phyloP scores from a whole-genome alignment of 108 stramenopile genomes.

The Ochromonas danica region DNA sequence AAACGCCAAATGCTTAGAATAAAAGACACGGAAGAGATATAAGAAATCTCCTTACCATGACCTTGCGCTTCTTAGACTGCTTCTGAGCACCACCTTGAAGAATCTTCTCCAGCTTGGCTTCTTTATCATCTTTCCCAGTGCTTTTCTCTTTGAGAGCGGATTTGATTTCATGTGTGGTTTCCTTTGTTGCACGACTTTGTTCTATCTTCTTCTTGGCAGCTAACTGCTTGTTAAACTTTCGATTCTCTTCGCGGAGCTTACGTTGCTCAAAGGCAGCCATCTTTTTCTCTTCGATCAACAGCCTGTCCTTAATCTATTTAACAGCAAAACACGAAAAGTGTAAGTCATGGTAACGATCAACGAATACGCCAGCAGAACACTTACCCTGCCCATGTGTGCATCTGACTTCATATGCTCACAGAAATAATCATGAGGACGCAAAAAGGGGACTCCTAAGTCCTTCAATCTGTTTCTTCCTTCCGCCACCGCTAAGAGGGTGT shows the following conservation, averaged over 20 bases:
- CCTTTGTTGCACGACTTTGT: conserved; percentile 64
- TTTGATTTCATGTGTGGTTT: not conserved
- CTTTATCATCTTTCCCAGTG: too few relatives aligned
- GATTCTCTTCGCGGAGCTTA: conserved; percentile 71
- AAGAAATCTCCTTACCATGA: conserved; percentile 7
- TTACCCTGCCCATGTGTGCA: conserved; percentile 76
- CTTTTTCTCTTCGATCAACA: conserved; percentile 95
- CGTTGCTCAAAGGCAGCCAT: conserved; percentile 92
- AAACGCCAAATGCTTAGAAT: conserved; percentile 53
- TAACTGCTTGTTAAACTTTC: conserved; percentile 70
- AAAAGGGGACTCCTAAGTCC: conserved; percentile 46
- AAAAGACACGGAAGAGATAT: conserved; percentile 22
- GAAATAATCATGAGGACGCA: conserved; percentile 92
- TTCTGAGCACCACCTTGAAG: not conserved
- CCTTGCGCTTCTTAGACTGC: not conserved
- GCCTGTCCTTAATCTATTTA: conserved; percentile 85
- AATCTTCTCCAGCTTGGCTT: not conserved
- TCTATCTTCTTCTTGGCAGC: conserved; percentile 77
- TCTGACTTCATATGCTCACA: conserved; percentile 97
- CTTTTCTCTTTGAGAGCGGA: not conserved
- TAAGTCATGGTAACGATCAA: not conserved
- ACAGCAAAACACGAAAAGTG: conserved; percentile 32
- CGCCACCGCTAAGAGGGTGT: conserved; percentile 78
- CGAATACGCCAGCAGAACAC: not conserved
- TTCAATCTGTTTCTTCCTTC: conserved; percentile 59